These are phyloP conservation scores for Kwoniella bestiolae DNA, from an alignment of 768 basidiomycete genomes.

Conservation along the genomic window DNA sequence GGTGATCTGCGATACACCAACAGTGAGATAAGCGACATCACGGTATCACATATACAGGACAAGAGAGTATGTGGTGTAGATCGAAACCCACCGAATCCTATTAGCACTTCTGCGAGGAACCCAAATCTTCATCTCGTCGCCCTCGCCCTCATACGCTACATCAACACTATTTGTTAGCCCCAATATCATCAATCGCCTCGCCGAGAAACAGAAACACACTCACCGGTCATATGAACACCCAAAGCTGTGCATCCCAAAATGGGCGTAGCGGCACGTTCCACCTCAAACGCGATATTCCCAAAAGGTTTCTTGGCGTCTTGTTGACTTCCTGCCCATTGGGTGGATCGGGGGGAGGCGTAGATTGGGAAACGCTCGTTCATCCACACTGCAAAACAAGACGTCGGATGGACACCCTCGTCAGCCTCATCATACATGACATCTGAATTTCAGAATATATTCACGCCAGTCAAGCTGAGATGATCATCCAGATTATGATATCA, in stretches of 20 bases:
- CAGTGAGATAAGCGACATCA: no score
- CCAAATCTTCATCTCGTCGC: constrained; percentile 69
- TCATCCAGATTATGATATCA: no score
- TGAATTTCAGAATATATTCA: no score
- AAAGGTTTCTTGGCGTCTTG: constrained; percentile 62
- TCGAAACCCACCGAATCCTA: constrained; percentile 75
- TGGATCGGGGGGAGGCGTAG: constrained; percentile 51
- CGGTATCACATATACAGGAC: no score
- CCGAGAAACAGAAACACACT: constrained; percentile 1
- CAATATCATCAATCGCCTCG: no score
- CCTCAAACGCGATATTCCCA: constrained; percentile 66
- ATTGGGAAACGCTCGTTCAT: constrained; percentile 74
- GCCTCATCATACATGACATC: background rate
- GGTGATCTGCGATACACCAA: constrained; percentile 70
- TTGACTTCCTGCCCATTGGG: background rate
- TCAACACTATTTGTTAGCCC: no score
- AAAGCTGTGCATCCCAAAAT: constrained; percentile 88
- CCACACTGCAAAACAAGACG: constrained; percentile 66
- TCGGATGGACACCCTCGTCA: background rate
- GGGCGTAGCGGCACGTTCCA: constrained; percentile 86
- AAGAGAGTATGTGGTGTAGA: background rate
- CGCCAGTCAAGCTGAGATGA: no score
- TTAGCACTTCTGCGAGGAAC: constrained; percentile 79
- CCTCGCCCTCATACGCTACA: constrained; percentile 53
- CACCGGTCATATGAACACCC: constrained; percentile 81